Evolutionary conservation across 1,284 basidiomycete genomes (phyloP).

Genomic region (Moesziomyces parantarcticus): DNA sequence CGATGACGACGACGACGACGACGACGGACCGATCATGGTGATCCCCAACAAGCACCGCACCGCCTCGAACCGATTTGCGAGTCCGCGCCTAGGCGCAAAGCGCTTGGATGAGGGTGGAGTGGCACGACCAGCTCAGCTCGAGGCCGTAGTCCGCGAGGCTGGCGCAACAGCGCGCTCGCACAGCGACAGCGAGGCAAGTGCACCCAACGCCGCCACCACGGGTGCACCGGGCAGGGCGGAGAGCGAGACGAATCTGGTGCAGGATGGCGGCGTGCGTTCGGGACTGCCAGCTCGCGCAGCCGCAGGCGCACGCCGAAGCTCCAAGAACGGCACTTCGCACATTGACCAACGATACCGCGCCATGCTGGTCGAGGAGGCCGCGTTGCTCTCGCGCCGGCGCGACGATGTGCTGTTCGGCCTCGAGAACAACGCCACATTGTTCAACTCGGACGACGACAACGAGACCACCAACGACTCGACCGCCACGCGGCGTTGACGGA

Average conservation of each 20-base stretch:
- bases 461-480: not conserved
- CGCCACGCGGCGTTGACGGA: too few species aligned
- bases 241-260: constrained; percentile 22
- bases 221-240: constrained; percentile 14
- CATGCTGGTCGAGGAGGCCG: constrained; percentile 65
- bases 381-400: constrained; percentile 62
- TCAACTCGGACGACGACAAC: constrained; percentile 24
- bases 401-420: constrained; percentile 59
- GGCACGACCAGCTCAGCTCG: not conserved
- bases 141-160: not conserved
- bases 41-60: constrained; percentile 33
- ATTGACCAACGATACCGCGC: constrained; percentile 52
- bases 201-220: not conserved
- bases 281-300: too few species aligned
- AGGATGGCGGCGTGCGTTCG: constrained; percentile 7
- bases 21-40: constrained; percentile 62
- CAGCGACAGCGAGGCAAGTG: constrained; percentile 24
- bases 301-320: constrained; percentile 17
- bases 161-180: constrained; percentile 10
- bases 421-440: constrained; percentile 18
- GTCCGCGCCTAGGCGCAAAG: not conserved
- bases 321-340: constrained; percentile 23
- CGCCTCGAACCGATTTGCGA: not conserved
- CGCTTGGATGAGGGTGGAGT: not conserved
- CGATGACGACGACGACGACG: constrained; percentile 55